phyloP scores from a whole-genome alignment of 2,329 filamentous ascomycete species.

The Fusarium ramigenum region DNA sequence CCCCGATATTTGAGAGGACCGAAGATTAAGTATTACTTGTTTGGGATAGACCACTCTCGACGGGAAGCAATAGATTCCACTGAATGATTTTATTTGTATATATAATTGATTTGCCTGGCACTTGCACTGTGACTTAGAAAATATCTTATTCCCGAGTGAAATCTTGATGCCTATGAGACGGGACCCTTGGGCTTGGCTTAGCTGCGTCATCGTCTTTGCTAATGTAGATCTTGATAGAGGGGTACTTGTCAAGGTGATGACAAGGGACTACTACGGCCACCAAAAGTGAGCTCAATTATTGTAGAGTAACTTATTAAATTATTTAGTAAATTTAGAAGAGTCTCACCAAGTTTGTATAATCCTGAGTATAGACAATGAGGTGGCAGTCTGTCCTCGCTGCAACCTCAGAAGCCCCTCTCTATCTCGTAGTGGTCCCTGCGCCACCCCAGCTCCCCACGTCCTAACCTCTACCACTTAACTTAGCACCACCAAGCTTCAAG shows the following conservation, averaged over 20 bases:
- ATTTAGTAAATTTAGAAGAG: accelerated
- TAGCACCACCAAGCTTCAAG: conserved; percentile 29
- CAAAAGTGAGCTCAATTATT: accelerated
- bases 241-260: neutral
- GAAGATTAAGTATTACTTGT: conserved; percentile 31
- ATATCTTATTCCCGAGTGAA: neutral
- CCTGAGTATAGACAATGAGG: accelerated
- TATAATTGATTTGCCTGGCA: conserved; percentile 6
- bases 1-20: conserved; percentile 28
- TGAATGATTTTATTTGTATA: conserved; percentile 42
- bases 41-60: conserved; percentile 44
- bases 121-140: neutral
- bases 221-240: conserved; percentile 24
- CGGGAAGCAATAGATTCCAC: conserved; percentile 46
- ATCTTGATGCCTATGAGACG: neutral
- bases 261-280: neutral
- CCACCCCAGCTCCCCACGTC: conserved; percentile 35
- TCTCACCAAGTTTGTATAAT: accelerated
- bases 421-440: conserved; percentile 30
- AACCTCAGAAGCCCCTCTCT: conserved; percentile 18
- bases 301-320: accelerated
- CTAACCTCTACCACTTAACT: conserved; percentile 14
- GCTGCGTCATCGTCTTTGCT: conserved; percentile 31
- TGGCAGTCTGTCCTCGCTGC: neutral
- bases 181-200: conserved; percentile 5